Conservation (phyloP, 495 filamentous ascomycete species). For the Penicillium canescens region DNA sequence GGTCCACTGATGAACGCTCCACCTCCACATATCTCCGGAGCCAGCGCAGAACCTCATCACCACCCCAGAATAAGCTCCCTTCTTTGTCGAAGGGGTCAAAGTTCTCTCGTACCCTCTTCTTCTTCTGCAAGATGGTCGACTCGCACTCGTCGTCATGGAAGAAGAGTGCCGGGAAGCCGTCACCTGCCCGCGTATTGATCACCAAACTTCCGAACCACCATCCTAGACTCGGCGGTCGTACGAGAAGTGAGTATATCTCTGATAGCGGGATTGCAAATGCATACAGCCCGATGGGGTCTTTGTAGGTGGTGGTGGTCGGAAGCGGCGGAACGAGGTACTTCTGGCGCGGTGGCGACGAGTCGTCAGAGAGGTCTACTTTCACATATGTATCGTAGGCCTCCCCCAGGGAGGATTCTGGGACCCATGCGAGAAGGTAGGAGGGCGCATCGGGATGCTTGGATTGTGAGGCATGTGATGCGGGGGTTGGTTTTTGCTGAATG, state of each 20-base stretch:
- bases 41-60: conserved; percentile 94
- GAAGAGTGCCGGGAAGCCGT: conserved; percentile 92
- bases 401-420: conserved; percentile 87
- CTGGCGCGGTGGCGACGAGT: conserved; percentile 76
- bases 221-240: conserved; percentile 88
- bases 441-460: conserved; percentile 50
- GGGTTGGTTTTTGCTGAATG: conserved; percentile 76
- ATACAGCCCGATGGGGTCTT: conserved; percentile 75
- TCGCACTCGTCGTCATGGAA: conserved; percentile 98
- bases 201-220: conserved; percentile 98
- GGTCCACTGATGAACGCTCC: conserved; percentile 79
- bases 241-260: conserved; percentile 84
- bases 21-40: conserved; percentile 78
- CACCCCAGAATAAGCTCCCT: conserved; percentile 93
- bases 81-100: conserved; percentile 90
- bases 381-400: conserved; percentile 87
- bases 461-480: conserved; percentile 37
- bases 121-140: conserved; percentile 91
- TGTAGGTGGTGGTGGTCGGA: conserved; percentile 70
- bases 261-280: conserved; percentile 90
- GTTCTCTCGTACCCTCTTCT: conserved; percentile 73
- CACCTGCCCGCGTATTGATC: conserved; percentile 85
- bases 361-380: conserved; percentile 87
- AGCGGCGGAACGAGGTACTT: conserved; percentile 90
- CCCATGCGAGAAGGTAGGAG: conserved; percentile 87